phyloP scores from a whole-genome alignment of 164 flowering plant species.

The Tetrastigma voinierianum region DNA sequence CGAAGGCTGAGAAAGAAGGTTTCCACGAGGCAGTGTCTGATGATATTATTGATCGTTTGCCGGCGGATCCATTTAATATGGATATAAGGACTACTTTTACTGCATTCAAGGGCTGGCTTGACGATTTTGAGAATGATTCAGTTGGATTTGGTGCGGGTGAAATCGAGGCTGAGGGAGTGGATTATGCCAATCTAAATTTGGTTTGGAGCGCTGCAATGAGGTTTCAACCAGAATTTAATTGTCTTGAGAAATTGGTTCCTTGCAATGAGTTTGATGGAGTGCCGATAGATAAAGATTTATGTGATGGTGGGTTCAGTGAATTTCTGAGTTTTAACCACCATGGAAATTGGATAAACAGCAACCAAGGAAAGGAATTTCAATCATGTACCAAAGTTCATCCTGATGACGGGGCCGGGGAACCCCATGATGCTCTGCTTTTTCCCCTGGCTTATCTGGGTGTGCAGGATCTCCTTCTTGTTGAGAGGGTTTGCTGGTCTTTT shows the following conservation, averaged over 20 bases:
- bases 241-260: background rate
- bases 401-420: slow-evolving; percentile 34
- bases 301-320: slow-evolving; percentile 12
- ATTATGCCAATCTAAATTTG: slow-evolving; percentile 20
- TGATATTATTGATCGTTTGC: slow-evolving; percentile 30
- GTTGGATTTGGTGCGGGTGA: slow-evolving; percentile 13
- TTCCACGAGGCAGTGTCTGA: slow-evolving; percentile 18
- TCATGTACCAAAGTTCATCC: slow-evolving; percentile 4
- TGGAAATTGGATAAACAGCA: slow-evolving; percentile 11
- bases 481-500: slow-evolving; percentile 60
- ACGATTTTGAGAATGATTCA: slow-evolving; percentile 22
- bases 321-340: slow-evolving; percentile 10
- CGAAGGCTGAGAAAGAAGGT: slow-evolving; percentile 9
- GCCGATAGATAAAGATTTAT: background rate
- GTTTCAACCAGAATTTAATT: slow-evolving; percentile 5
- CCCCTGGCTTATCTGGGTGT: slow-evolving; percentile 58
- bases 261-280: background rate
- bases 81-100: slow-evolving; percentile 27
- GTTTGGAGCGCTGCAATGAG: slow-evolving; percentile 15
- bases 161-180: slow-evolving; percentile 14
- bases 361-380: background rate
- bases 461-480: slow-evolving; percentile 60
- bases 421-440: slow-evolving; percentile 54
- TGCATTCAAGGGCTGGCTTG: slow-evolving; percentile 29
- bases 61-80: slow-evolving; percentile 52